These are phyloP conservation scores for Kwoniella heveanensis DNA, from an alignment of 768 basidiomycete genomes.

Conservation along the genomic window DNA sequence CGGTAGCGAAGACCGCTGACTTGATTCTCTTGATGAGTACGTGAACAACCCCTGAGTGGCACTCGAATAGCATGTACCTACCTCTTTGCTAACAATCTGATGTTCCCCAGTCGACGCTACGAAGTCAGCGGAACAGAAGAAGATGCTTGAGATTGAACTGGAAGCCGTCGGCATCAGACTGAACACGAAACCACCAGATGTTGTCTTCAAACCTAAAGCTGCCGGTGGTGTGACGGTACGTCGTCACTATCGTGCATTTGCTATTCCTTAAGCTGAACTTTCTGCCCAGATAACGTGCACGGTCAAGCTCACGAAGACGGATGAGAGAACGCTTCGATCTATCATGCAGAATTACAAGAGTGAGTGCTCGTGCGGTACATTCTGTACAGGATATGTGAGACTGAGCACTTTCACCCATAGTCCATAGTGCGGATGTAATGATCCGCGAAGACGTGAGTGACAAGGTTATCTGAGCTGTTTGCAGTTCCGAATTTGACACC, in stretches of 20 bases:
- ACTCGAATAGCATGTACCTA: too few species aligned
- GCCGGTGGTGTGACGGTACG: conserved; percentile 85
- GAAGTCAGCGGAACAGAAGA: conserved; percentile 74
- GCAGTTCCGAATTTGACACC: too few species aligned
- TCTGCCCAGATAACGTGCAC: conserved; percentile 73
- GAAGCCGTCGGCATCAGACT: conserved; percentile 95
- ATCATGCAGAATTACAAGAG: conserved; percentile 91
- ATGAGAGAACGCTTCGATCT: conserved; percentile 90
- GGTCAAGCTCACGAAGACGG: conserved; percentile 89
- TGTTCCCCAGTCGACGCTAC: conserved; percentile 52
- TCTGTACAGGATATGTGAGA: background rate
- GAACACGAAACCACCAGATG: conserved; percentile 84
- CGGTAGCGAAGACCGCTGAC: conserved; percentile 87
- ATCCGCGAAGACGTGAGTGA: conserved; percentile 87
- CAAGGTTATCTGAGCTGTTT: conserved; percentile 14
- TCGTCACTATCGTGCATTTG: background rate
- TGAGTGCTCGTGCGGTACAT: conserved; percentile 21
- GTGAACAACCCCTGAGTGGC: too few species aligned
- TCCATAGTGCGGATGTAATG: conserved; percentile 84
- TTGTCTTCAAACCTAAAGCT: conserved; percentile 89
- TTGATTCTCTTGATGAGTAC: conserved; percentile 67
- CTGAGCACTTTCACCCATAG: conserved; percentile 32
- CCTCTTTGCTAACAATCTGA: too few species aligned
- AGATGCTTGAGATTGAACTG: conserved; percentile 84
- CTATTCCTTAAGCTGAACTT: background rate